Conservation (phyloP, 345 rosid species). For the Arabis hirsuta region DNA sequence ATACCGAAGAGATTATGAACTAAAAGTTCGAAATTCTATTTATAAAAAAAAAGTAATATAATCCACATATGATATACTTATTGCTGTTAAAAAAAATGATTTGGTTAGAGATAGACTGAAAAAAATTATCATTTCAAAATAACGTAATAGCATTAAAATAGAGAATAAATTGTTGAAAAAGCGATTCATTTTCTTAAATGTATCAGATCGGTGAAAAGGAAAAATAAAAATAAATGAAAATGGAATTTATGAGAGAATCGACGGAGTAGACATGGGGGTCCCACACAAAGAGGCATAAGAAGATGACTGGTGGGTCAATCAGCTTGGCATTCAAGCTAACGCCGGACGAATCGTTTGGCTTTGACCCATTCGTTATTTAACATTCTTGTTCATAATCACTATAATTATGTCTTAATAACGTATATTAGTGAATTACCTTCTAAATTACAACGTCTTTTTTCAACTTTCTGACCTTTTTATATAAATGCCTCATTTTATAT, state of each 20-base stretch:
- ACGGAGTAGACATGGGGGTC: constrained; percentile 32
- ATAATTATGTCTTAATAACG: constrained; percentile 21
- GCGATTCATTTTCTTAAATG: too few relatives aligned
- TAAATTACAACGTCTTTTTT: constrained; percentile 20
- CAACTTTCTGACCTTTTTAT: constrained; percentile 23
- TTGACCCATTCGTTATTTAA: neutral
- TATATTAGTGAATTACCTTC: constrained; percentile 25
- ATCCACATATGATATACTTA: too few relatives aligned
- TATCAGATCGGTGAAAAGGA: neutral
- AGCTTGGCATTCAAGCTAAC: constrained; percentile 39
- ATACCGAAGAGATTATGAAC: too few relatives aligned
- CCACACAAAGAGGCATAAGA: constrained; percentile 32
- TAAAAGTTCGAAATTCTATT: too few relatives aligned
- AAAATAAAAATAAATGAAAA: neutral
- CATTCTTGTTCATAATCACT: neutral
- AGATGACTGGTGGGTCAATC: constrained; percentile 38
- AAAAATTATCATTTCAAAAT: too few relatives aligned
- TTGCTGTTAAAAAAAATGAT: too few relatives aligned
- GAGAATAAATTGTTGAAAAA: too few relatives aligned
- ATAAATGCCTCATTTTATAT: neutral
- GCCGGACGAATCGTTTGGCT: constrained; percentile 28
- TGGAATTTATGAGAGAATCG: neutral
- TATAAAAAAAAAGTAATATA: too few relatives aligned
- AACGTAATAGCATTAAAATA: too few relatives aligned
- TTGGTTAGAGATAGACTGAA: too few relatives aligned